Conservation (phyloP, 768 basidiomycete genomes). For the Mycena galopus region DNA sequence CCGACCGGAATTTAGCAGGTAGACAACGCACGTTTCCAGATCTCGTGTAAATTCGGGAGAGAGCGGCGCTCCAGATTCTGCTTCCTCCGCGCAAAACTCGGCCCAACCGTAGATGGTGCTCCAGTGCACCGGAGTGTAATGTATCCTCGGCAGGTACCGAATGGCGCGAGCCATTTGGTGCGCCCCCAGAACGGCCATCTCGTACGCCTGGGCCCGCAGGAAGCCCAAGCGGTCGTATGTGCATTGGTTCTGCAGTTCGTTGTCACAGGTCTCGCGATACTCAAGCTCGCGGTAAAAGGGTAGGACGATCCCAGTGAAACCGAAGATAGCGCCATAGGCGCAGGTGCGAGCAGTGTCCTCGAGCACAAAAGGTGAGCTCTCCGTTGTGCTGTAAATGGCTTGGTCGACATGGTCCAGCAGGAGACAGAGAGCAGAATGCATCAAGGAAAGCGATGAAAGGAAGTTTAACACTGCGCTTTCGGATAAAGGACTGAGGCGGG, state of each 20-base stretch:
- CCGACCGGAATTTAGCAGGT: not conserved
- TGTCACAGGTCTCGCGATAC: conserved; percentile 23
- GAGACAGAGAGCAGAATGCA: not conserved
- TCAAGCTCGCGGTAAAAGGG: conserved; percentile 20
- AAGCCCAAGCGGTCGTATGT: conserved; percentile 5
- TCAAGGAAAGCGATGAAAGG: not conserved
- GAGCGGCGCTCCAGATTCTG: not conserved
- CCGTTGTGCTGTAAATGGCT: not conserved
- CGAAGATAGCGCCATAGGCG: not conserved
- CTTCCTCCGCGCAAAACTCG: conserved; percentile 22
- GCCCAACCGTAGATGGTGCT: conserved; percentile 7
- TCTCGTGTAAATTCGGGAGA: not conserved
- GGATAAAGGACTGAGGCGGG: not conserved
- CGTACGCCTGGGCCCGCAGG: conserved; percentile 13
- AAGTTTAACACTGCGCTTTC: conserved; percentile 3
- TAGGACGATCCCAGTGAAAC: conserved; percentile 13
- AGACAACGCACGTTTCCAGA: conserved; percentile 6
- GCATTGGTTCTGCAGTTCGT: not conserved
- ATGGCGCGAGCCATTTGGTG: conserved; percentile 10
- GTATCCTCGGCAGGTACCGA: conserved; percentile 10
- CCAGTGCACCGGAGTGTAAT: conserved; percentile 21
- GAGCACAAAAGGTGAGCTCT: not conserved
- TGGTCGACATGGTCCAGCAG: conserved; percentile 1
- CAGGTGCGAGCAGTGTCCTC: not conserved
- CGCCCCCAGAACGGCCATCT: not conserved